Evolutionary conservation across 1,139 yeast genomes (phyloP), one percentile per base, ranked within the genome.

Genomic region (Zygosaccharomyces sapae): DNA sequence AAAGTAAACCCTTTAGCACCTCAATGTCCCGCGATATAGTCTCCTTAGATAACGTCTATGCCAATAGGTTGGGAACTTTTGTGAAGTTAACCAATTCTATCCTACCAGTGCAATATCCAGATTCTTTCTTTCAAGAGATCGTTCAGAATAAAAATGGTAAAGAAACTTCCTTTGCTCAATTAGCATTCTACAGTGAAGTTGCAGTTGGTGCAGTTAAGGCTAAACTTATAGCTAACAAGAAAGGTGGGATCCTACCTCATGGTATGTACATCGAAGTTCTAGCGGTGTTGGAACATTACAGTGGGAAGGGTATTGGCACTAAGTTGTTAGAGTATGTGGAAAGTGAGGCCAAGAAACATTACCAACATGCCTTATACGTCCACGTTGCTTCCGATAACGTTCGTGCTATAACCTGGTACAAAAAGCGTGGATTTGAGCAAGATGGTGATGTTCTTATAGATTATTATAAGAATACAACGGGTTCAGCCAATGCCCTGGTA

Each of bases 131-230:
- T 38, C 40, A 53, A 38, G 60, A 56, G 47, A 33, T 52, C 18
- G 51, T 54, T 18, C 30, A 48, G n/a, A 46, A 51, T 16, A 46
- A 41, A n/a, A 44, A 39, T 25, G 43, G 42, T 10, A 38, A 41
- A 10, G 49, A 44, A 13, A 49, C 52, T 5, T 52, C 48, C 40
- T 55, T 52, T 37, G 48, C 55, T 27, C 55, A 56, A 43, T 55
- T 74, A 48, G 86, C 83, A 2, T 82, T 67, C 63, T 79, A 73
- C 60, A 74, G 81, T 12, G 88, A 81, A 54, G 69, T 80, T 10
- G 86, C 94, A 9, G 88, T 86, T 4, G 95, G 90, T 3, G 83
- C 81, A 1, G 70, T 86, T 31, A 79, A 75, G 54, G 81, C 81
- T 34, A 75, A 75, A 54, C 62, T 74, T 2, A 61, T 63, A 10